Evolutionary conservation across 192 early-diverging fungal species (phyloP), one percentile per base, ranked within the genome.

Genomic region (Mortierella claussenii): DNA sequence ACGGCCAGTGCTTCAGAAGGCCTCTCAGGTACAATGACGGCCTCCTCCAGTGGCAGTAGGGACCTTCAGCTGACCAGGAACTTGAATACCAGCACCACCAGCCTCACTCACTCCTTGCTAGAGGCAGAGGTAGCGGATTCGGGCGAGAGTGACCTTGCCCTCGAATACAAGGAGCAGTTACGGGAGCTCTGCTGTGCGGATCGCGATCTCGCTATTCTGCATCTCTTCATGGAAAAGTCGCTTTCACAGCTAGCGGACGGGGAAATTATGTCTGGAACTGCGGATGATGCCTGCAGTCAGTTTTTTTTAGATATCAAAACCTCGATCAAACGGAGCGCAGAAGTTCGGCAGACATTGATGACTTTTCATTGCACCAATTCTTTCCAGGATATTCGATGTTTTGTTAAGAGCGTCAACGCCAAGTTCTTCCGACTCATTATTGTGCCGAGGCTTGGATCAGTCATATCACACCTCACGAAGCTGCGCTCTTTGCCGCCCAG

Each of bases 391-490:
- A 78, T 85, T 27, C 66, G 82, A 21, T 88, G 87, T 36, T 88
- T 88, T 75, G 71, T 88, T 44, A 88, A 88, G 66, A 81, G 67
- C 12, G 65, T 80, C 59, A 80, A 85, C 50, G 40, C 78, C 4
- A 68, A 67, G 28, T 75, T 84, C 3, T 81, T 86, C 36, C 59
- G 85, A 1, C 81, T 86, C 31, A 60, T 84, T 24, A 59, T 88
- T 18, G 65, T 83, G 13, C 87, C 87, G 12, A 79, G 69, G 20
- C 64, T 88, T 23, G 69, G 69, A 37, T 55, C 80, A 24, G 65
- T 86, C 24, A 78, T 88, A 15, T 60, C 80, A 17, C 71, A 76
- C 60, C 67, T 52, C 36, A 79, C 48, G 46, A 75, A 60, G 47
- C 60, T 63, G 53, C 82, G 37, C 49, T 88, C 26, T 32, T 67